A percentile compares a stretch with the other conserved stretches of the same genome.
These are phyloP conservation scores for Scutellaria minor DNA, from an alignment of 257 asterid species.

Conservation along the genomic window DNA sequence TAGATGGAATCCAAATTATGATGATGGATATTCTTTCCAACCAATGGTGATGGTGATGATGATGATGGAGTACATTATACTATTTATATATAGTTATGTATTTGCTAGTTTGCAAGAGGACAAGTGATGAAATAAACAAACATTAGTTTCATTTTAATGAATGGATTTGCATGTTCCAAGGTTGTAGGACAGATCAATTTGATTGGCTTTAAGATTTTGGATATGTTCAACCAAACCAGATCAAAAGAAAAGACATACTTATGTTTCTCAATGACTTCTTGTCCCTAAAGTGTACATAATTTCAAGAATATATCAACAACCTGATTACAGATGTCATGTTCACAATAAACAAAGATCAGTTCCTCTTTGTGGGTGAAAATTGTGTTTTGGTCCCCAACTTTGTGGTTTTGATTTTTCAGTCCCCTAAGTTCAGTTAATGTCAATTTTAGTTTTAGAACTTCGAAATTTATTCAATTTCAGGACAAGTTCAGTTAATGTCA, in stretches of 20 bases:
- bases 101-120: constrained; percentile 33
- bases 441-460: no score
- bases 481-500: no score
- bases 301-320: constrained; percentile 27
- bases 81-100: neutral
- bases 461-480: no score
- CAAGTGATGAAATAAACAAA: constrained; percentile 17
- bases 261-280: constrained; percentile 43
- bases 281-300: neutral
- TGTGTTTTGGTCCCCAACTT: no score
- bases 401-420: no score
- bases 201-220: constrained; percentile 33
- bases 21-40: constrained; percentile 32
- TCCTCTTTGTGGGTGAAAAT: constrained; percentile 31
- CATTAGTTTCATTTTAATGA: neutral
- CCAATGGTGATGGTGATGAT: neutral
- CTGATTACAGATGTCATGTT: constrained; percentile 32
- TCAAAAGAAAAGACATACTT: constrained; percentile 46
- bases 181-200: constrained; percentile 42
- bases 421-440: no score
- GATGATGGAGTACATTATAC: constrained; percentile 9
- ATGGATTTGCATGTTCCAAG: constrained; percentile 43
- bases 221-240: constrained; percentile 29
- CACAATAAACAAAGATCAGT: constrained; percentile 31
- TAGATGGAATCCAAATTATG: constrained; percentile 31